Conservation (phyloP, 208 protist genomes). For the Trypanosoma scelopori region DNA sequence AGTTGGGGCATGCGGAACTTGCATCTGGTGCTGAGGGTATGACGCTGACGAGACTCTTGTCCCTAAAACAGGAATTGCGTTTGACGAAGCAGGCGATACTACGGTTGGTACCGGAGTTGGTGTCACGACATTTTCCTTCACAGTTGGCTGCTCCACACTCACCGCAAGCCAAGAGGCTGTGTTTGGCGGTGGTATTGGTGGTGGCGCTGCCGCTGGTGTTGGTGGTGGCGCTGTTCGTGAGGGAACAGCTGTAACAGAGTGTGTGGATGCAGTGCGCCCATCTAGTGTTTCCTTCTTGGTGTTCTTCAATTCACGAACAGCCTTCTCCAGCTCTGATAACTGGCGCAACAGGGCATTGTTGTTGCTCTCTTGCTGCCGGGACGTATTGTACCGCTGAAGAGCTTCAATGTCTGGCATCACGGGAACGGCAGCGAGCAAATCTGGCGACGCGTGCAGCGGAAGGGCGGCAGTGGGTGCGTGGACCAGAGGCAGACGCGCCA, state of each 20-base stretch:
- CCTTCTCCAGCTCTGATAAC: constrained; percentile 60
- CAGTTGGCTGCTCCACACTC: background rate
- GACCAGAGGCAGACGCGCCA: constrained; percentile 5
- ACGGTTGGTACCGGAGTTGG: background rate
- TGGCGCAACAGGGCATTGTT: constrained; percentile 69
- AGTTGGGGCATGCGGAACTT: background rate
- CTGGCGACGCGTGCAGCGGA: constrained; percentile 5
- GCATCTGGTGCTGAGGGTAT: constrained; percentile 3
- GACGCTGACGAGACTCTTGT: background rate
- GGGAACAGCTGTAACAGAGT: background rate
- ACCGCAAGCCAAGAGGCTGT: constrained; percentile 22
- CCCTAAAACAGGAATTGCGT: background rate
- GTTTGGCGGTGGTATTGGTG: too few relatives aligned
- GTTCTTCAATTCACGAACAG: constrained; percentile 42
- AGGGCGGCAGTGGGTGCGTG: background rate
- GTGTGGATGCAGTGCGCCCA: constrained; percentile 4
- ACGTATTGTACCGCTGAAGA: constrained; percentile 71
- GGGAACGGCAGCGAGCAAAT: constrained; percentile 45
- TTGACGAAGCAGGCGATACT: background rate
- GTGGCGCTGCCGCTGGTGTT: too few relatives aligned
- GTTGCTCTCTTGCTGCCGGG: constrained; percentile 55
- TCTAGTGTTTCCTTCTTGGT: constrained; percentile 7
- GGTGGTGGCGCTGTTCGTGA: constrained; percentile 2
- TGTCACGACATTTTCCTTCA: background rate
- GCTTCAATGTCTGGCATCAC: constrained; percentile 77